Base-by-base conservation (phyloP, 495 filamentous ascomycete species). In the Lineolata rhizophorae region DNA sequence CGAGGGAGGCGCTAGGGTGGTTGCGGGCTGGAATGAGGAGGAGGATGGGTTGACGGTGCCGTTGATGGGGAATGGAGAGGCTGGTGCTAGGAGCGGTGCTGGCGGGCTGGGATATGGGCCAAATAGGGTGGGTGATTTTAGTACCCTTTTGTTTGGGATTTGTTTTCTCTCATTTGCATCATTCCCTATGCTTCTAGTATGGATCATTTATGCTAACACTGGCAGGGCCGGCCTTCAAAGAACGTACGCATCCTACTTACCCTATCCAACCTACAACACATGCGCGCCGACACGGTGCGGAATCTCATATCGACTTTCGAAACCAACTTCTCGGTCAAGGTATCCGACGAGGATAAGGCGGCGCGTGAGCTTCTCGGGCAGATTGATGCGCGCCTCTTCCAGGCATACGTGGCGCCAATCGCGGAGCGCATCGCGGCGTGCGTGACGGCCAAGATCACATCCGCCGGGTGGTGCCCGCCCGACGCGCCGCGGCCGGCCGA, bases 191-290 rank as follows among this genome's bases (percentile, higher is more conserved):
- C n/a, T n/a, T n/a, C n/a, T n/a, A n/a, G n/a, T n/a, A n/a, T n/a
- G n/a, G n/a, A n/a, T 26, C 22, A 26, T 8, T 8, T 26, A n/a
- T 8, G 9, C n/a, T 8, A n/a, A n/a, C n/a, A n/a, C n/a, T n/a
- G n/a, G n/a, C 6, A 18, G 5, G 8, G 17, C 8, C 22, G 14
- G 49, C 48, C 48, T 30, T n/a, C 18, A 37, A 29, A 90, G 79
- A 83, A 85, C 42, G 72, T 87, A 21, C 79, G 84, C 37, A 80
- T 91, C 58, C 75, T 97, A 22, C 60, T 95, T 8, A 97, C 90
- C 8, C 67, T 97, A 13, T 78, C 72, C 35, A 95, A 95, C 51
- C 67, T 97, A 30, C 70, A 81, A 46, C 59, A 67, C 20, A 65
- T 97, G 8, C 70, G 77, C 34, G 54, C 68, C 15, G 71, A 83